phyloP scores from a whole-genome alignment of 1,284 basidiomycete genomes.

The Rhodotorula glutinis region DNA sequence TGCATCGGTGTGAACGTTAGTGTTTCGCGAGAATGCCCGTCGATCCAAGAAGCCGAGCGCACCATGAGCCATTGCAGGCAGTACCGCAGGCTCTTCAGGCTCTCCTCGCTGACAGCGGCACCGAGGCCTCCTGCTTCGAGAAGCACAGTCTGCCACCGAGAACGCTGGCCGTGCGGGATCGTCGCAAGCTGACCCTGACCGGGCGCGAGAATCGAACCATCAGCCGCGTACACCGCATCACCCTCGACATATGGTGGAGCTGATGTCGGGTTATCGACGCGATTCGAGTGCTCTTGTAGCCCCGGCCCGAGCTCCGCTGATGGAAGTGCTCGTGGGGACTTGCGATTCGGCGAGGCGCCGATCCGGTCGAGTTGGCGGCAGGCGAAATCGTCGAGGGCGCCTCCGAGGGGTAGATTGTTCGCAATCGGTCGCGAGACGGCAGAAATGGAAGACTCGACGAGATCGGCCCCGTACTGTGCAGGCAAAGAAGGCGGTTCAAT shows the following conservation, averaged over 20 bases:
- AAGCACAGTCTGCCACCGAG: conserved; percentile 77
- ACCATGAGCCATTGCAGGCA: conserved; percentile 87
- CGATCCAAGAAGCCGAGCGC: background rate
- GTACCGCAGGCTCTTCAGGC: conserved; percentile 78
- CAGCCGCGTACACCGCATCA: background rate
- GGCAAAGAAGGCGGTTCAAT: background rate
- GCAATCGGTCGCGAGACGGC: conserved; percentile 80
- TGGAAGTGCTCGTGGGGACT: background rate
- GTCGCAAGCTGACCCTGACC: conserved; percentile 31
- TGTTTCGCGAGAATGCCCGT: background rate
- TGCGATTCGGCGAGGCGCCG: conserved; percentile 20
- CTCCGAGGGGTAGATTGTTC: conserved; percentile 60
- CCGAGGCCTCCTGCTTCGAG: conserved; percentile 79
- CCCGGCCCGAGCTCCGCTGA: background rate
- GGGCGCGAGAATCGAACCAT: conserved; percentile 38
- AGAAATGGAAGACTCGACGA: conserved; percentile 80
- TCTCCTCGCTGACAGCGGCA: conserved; percentile 83
- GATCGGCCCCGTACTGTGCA: conserved; percentile 73
- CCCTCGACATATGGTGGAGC: background rate
- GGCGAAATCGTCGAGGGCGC: conserved; percentile 79
- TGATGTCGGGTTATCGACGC: no score
- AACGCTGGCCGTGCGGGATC: conserved; percentile 53
- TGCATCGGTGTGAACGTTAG: conserved; percentile 44
- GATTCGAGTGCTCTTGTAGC: no score
- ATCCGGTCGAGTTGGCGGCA: conserved; percentile 73